Conservation (phyloP, 1,284 basidiomycete species). For the Boletellus dicymbophilus region DNA sequence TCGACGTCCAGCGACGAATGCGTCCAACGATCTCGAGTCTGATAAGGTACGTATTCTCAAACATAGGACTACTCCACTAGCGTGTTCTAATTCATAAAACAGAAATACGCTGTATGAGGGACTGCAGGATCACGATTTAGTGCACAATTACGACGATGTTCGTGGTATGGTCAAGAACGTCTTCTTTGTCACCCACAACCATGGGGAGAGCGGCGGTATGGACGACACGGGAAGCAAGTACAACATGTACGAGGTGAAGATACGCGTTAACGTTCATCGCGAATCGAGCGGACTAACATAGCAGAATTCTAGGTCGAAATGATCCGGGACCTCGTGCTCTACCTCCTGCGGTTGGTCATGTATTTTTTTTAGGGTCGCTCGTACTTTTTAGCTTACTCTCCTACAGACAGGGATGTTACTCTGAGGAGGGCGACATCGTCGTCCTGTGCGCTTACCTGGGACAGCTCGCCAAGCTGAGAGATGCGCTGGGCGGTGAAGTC, state of each 20-base stretch:
- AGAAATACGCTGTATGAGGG: slow-evolving; percentile 62
- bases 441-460: slow-evolving; percentile 78
- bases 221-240: slow-evolving; percentile 64
- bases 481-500: slow-evolving; percentile 50
- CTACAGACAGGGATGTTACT: slow-evolving; percentile 56
- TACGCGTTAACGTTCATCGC: no score
- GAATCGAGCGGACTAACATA: not conserved
- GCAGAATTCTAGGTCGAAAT: slow-evolving; percentile 53
- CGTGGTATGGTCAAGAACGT: slow-evolving; percentile 58
- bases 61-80: no score
- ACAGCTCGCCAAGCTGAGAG: slow-evolving; percentile 61
- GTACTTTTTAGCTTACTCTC: slow-evolving; percentile 4
- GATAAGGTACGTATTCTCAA: slow-evolving; percentile 45
- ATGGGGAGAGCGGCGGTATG: slow-evolving; percentile 51
- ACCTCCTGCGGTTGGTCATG: slow-evolving; percentile 54
- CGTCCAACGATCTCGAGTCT: slow-evolving; percentile 52
- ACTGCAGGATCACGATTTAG: slow-evolving; percentile 56
- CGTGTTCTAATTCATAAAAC: not conserved
- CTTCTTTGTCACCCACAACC: slow-evolving; percentile 58
- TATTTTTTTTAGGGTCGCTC: not conserved
- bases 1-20: slow-evolving; percentile 66
- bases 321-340: slow-evolving; percentile 69
- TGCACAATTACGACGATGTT: slow-evolving; percentile 49
- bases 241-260: slow-evolving; percentile 66
- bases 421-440: slow-evolving; percentile 66